These are phyloP conservation scores for Neurospora sp. DNA, from an alignment of 495 filamentous ascomycete species.

Conservation along the genomic window DNA sequence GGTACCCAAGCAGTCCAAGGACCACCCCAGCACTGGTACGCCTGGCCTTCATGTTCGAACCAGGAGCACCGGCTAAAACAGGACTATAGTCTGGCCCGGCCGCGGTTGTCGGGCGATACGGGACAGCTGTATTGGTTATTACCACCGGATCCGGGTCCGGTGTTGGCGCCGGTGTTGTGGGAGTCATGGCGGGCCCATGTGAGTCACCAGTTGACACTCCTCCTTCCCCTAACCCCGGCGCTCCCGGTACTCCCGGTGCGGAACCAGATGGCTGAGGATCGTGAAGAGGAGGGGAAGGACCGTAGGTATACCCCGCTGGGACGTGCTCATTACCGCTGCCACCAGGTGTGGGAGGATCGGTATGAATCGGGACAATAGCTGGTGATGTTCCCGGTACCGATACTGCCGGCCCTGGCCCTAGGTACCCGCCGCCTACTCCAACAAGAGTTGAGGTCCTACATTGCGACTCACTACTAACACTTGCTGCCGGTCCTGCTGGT, in stretches of 20 bases:
- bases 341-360: neutral
- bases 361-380: neutral
- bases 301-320: neutral
- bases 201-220: neutral
- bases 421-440: neutral
- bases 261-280: neutral
- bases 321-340: neutral
- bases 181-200: neutral
- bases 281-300: neutral
- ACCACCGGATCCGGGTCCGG: neutral
- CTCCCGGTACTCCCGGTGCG: neutral
- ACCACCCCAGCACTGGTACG: neutral
- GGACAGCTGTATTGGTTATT: neutral
- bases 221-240: neutral
- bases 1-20: neutral
- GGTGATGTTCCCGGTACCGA: neutral
- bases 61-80: neutral
- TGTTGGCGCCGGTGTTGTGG: neutral
- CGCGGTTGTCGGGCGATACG: neutral
- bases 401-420: neutral
- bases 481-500: neutral
- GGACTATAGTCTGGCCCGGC: neutral
- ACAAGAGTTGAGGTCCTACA: neutral
- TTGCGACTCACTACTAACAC: neutral
- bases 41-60: neutral